Conservation (phyloP, 2,329 filamentous ascomycete genomes). For the Coniochaeta sp. region DNA sequence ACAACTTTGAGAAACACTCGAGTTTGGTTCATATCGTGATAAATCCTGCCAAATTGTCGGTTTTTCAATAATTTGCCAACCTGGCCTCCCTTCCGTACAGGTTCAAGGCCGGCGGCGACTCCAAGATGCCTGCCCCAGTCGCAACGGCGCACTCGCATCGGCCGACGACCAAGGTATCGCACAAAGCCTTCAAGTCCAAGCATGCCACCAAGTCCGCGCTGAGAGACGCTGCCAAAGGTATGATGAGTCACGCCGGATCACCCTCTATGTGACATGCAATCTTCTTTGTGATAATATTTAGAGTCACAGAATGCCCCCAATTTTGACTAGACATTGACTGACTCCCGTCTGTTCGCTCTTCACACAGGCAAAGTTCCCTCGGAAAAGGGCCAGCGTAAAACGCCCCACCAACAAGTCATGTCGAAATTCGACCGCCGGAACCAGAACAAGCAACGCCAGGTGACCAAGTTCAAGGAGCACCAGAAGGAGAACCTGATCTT, state of each 20-base stretch:
- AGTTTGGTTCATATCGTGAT: not conserved
- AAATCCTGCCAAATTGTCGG: not conserved
- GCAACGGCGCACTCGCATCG: slow-evolving; percentile 73
- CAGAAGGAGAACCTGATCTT: slow-evolving; percentile 75
- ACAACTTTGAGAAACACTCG: not conserved
- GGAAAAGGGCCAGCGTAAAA: slow-evolving; percentile 71
- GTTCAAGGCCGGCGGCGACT: slow-evolving; percentile 74
- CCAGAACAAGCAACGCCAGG: slow-evolving; percentile 83
- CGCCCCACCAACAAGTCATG: slow-evolving; percentile 93
- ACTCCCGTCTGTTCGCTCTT: no score
- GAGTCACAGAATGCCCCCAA: no score
- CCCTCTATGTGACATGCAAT: not conserved
- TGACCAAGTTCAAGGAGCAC: slow-evolving; percentile 77
- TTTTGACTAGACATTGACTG: no score
- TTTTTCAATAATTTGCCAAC: slow-evolving; percentile 25
- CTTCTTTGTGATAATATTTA: no score
- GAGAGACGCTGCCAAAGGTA: slow-evolving; percentile 80
- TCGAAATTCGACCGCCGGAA: slow-evolving; percentile 94
- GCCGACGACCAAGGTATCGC: slow-evolving; percentile 78
- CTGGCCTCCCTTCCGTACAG: slow-evolving; percentile 71
- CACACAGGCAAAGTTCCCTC: slow-evolving; percentile 68
- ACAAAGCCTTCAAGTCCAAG: slow-evolving; percentile 90
- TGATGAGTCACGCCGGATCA: slow-evolving; percentile 13
- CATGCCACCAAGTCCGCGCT: slow-evolving; percentile 83
- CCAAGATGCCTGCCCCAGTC: slow-evolving; percentile 66